Evolutionary conservation across 306 rosid species (phyloP), one percentile per base, ranked within the genome.

Genomic region (Gleditsia sinensis): DNA sequence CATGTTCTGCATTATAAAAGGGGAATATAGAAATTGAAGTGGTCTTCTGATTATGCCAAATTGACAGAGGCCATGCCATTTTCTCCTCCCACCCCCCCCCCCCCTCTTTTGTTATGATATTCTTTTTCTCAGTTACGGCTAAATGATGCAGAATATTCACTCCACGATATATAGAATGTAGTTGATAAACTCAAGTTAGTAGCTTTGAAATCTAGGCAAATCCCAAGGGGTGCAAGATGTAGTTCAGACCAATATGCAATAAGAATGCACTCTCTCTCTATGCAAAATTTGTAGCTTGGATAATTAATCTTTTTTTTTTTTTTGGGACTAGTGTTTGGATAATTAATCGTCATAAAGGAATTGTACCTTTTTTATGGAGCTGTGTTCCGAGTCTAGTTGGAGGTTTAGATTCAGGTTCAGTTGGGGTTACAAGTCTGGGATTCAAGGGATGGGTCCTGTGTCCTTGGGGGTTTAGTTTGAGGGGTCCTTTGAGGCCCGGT

Each of bases 71-170:
- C 42, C 69, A 7, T 51, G 45, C 53, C 30, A 21, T 67, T 32
- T 17, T 30, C 24, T 30, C 42, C 65, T 2, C 64, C 13, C 19
- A 10, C 27, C 19, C 17, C 16, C n/a, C n/a, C n/a, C n/a, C n/a
- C n/a, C n/a, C n/a, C n/a, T n/a, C n/a, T 16, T 4, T 73, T 56
- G 19, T 40, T 9, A 57, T 32, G 16, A 28, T n/a, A 66, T 48
- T 46, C 40, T 48, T 34, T 37, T 79, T 57, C 74, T 77, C 60
- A 36, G 37, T 67, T 67, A 71, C 46, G 70, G 64, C 53, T 24
- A 56, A 65, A 37, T 68, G 56, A 43, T 76, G 86, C 78, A 67
- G 32, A 39, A 75, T 66, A 82, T 71, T 72, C 68, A 61, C 58
- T 67, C 77, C 59, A 83, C 49, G 43, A 74, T 74, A 37, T 58